Percentiles rank a stretch among this genome's conserved stretches.
Evolutionary conservation across 1,284 basidiomycete species (phyloP).

Genomic region (Microbotryum scabiosae): DNA sequence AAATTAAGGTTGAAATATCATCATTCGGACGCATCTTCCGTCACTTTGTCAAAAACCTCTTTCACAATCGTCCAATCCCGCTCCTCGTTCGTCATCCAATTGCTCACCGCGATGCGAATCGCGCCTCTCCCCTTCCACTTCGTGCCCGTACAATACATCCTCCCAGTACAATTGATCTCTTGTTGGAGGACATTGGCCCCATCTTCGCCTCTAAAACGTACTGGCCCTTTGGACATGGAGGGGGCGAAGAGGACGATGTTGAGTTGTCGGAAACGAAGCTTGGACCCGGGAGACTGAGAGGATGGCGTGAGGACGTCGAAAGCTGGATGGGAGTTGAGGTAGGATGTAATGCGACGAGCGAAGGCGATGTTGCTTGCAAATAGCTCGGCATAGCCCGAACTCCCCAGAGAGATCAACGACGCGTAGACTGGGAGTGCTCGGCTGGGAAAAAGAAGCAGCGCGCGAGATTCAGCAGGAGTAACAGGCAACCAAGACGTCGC

Average conservation of each 20-base stretch:
- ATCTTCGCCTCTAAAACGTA: constrained; percentile 21
- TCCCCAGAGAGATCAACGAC: constrained; percentile 43
- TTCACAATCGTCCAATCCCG: constrained; percentile 34
- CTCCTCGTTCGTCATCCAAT: constrained; percentile 44
- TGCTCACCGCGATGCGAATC: constrained; percentile 46
- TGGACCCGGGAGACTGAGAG: constrained; percentile 5
- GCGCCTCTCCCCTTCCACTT: constrained; percentile 42
- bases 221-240: constrained; percentile 29
- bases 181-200: constrained; percentile 35
- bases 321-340: constrained; percentile 12
- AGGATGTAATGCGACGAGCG: constrained; percentile 36
- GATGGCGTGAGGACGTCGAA: constrained; percentile 40
- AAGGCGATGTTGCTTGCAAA: constrained; percentile 44
- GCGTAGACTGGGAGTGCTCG: constrained; percentile 47
- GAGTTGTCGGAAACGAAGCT: constrained; percentile 34
- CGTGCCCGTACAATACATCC: constrained; percentile 44
- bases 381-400: constrained; percentile 43
- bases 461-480: background rate
- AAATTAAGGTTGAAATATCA: background rate
- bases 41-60: constrained; percentile 32
- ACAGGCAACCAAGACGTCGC: no score
- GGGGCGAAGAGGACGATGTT: constrained; percentile 47
- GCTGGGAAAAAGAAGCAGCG: constrained; percentile 2
- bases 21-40: constrained; percentile 4
- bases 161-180: constrained; percentile 42